Evolutionary conservation across 2,329 filamentous ascomycete genomes (phyloP), one percentile per base, ranked within the genome.

Genomic region (Pestalotiopsis sp.): DNA sequence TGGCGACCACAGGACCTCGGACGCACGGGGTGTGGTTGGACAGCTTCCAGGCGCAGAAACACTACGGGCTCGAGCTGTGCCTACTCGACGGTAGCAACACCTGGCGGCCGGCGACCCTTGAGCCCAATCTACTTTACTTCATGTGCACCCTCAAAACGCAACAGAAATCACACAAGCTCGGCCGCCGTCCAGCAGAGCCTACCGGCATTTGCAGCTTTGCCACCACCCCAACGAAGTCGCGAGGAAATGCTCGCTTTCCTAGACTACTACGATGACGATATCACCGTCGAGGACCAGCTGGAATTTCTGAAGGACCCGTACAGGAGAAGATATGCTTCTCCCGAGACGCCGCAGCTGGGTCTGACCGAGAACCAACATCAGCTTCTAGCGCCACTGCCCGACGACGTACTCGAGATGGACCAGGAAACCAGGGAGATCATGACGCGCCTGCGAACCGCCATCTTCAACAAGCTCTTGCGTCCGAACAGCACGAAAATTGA

Each of bases 211-310:
- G 12, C 45, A 23, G 65, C 60, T 66, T 13, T 31, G 11, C 61
- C 39, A 57, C 41, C 52, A 23, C 31, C 62, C 31, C 25, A 39
- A 14, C 69, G 67, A 25, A 41, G 70, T 17, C 76, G 82, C 73
- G 74, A 85, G 27, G 82, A 88, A 63, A 82, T 91, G 36, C 80
- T 90, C 68, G 81, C 80, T 0, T 79, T 90, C 61, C 83, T 91
- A 59, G 83, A 85, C 57, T 81, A 84, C 23, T 85, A 85, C 57
- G 56, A 59, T 59, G 80, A 82, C 58, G 82, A 82, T 62, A 80
- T 80, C 20, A 81, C 81, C 5, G 84, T 86, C 12, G 83, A 89
- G 14, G 86, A 89, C 36, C 83, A 89, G 70, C 78, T 90, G 57
- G 79, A 85, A 41, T 83, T 84, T 59, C 75, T 88, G 61, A 81